Conservation (phyloP, 176 grass and related monocot species). For the Cocos nucifera region DNA sequence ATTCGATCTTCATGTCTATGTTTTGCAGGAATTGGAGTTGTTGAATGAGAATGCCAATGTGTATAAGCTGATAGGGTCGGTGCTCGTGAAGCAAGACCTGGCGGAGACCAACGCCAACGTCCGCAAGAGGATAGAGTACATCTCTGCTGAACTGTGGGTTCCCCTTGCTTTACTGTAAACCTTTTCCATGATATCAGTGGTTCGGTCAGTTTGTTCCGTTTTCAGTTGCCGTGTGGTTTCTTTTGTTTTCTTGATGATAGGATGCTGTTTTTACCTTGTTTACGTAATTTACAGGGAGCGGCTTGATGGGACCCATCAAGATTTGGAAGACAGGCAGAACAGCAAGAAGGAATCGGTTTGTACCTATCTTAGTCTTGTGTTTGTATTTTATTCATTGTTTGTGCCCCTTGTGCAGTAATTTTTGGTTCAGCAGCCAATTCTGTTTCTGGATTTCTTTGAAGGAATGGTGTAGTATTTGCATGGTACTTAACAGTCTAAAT, state of each 20-base stretch:
- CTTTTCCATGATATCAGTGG: no score
- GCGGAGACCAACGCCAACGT: constrained; percentile 93
- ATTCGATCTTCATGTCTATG: no score
- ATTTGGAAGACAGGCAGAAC: constrained; percentile 90
- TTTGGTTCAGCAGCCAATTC: no score
- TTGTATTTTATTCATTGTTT: no score
- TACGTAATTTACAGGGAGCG: constrained; percentile 39
- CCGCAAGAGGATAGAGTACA: constrained; percentile 94
- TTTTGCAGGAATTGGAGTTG: constrained; percentile 68
- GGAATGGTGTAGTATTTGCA: no score
- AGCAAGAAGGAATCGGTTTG: constrained; percentile 93
- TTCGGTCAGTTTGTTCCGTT: no score
- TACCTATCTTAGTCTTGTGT: background rate
- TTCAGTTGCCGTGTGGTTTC: no score
- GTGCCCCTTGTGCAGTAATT: no score
- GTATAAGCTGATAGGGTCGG: constrained; percentile 90
- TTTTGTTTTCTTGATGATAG: no score
- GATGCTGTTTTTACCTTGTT: background rate
- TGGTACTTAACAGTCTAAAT: no score
- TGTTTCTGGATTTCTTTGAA: no score
- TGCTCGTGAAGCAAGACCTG: constrained; percentile 90
- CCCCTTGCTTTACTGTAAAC: constrained; percentile 1
- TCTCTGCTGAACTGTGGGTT: constrained; percentile 81
- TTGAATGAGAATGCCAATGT: constrained; percentile 69
- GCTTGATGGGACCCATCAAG: constrained; percentile 64